A percentile compares a stretch with the other conserved stretches of the same genome.
These are phyloP conservation scores for Metschnikowia corniflorae DNA, from an alignment of 805 yeast species.

Conservation along the genomic window DNA sequence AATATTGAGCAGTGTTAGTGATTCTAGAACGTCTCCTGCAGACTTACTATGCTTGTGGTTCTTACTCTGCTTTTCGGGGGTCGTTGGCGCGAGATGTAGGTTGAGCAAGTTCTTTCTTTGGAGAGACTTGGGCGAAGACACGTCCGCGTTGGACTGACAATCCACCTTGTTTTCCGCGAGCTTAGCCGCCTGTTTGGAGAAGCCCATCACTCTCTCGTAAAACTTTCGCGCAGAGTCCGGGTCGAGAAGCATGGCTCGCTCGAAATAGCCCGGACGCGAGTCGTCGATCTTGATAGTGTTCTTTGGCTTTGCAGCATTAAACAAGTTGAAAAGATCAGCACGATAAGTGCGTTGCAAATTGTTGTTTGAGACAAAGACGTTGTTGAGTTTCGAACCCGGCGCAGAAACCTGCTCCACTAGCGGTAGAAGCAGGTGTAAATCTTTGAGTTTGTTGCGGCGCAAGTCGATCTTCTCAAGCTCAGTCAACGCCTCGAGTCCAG, in stretches of 20 bases:
- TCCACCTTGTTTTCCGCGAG: not conserved
- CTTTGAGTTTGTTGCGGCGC: constrained; percentile 43
- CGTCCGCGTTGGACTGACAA: not conserved
- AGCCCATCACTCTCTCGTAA: constrained; percentile 35
- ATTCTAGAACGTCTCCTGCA: constrained; percentile 14
- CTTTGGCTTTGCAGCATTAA: constrained; percentile 49
- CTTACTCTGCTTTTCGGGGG: constrained; percentile 1
- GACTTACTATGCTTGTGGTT: constrained; percentile 13
- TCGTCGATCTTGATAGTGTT: constrained; percentile 54
- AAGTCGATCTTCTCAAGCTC: constrained; percentile 51
- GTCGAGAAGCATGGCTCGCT: constrained; percentile 51
- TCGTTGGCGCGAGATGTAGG: constrained; percentile 6
- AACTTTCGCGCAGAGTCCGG: constrained; percentile 44
- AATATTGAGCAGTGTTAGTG: constrained; percentile 14
- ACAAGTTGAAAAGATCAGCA: constrained; percentile 51
- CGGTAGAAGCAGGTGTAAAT: constrained; percentile 33
- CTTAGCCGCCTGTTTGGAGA: not conserved
- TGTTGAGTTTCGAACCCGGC: constrained; percentile 32
- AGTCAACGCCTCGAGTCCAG: constrained; percentile 42
- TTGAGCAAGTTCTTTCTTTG: constrained; percentile 6
- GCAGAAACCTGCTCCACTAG: constrained; percentile 33
- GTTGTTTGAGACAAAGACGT: constrained; percentile 42
- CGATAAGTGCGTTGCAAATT: constrained; percentile 45
- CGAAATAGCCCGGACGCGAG: constrained; percentile 59
- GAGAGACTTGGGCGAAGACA: constrained; percentile 1